Base-by-base conservation (phyloP, 2,329 filamentous ascomycete genomes). In the Colletotrichum sp. region DNA sequence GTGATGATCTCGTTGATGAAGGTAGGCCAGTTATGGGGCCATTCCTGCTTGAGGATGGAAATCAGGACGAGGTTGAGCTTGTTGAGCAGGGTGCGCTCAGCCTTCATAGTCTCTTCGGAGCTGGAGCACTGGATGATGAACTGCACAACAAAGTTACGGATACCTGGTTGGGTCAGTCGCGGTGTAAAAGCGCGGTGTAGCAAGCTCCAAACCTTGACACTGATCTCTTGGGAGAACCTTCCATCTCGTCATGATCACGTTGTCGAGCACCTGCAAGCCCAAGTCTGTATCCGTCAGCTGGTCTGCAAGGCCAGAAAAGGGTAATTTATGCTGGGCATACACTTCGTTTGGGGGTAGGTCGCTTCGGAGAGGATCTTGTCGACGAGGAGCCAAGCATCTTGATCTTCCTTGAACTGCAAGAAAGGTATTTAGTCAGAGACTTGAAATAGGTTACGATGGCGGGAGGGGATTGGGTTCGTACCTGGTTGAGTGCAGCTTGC, bases 1-100 rank as follows among this genome's bases (percentile, higher is more conserved):
- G 95, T 94, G 81, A 99, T 96, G 86, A 99, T 99, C 89, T 99
- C 97, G 89, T 99, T 99, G 91, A 99, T 99, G 87, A 99, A 99
- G 24, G 96, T 98, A 13, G 98, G 97, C 97, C 98, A 99, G 89
- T 99, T 98, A 87, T 99, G 96, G 73, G 97, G 97, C 97, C 97
- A 99, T 87, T 99, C 97, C 87, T 99, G 97, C 90, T 99, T 99
- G 83, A 99, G 89, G 78, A 99, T 96, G 74, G 96, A 98, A 81
- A 99, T 95, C 78, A 99, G 94, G 75, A 99, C 96, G 81, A 99
- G 92, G 83, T 99, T 99, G 78, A 99, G 93, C 89, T 99, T 99
- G 91, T 99, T 99, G 83, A 99, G 90, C 76, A 99, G 92, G 39
- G 96, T 96, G 83, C 95, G 94, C 86, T 99, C 94, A 81, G 91